These are phyloP conservation scores for Globisporangium recalcitrans DNA, from an alignment of 352 stramenopile genomes.

Conservation along the genomic window DNA sequence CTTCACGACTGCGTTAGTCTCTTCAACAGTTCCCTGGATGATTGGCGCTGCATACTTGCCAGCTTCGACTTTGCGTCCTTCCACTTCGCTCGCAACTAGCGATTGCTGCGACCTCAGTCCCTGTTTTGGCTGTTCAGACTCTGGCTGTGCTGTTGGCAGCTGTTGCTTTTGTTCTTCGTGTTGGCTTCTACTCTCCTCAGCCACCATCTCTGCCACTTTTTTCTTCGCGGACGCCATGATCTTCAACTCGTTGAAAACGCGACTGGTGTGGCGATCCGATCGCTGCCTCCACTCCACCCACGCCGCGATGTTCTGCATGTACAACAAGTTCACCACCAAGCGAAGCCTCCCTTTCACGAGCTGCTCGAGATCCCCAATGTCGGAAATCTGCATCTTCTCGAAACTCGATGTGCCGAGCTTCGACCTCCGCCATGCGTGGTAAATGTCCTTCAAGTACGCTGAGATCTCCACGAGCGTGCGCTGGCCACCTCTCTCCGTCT, in stretches of 20 bases:
- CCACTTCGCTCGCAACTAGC: neutral
- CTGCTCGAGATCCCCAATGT: constrained; percentile 11
- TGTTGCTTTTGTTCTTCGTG: neutral
- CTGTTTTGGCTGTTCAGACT: neutral
- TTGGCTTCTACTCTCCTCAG: neutral
- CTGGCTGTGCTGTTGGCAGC: neutral
- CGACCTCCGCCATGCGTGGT: constrained; percentile 12
- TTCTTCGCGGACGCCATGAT: neutral
- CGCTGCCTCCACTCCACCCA: constrained; percentile 8
- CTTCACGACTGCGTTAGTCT: neutral
- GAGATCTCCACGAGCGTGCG: constrained; percentile 4
- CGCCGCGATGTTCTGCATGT: constrained; percentile 12
- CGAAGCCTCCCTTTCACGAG: constrained; percentile 12
- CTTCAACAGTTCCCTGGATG: neutral
- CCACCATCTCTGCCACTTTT: neutral
- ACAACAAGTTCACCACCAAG: constrained; percentile 3
- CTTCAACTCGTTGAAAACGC: neutral
- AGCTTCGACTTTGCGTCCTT: no score
- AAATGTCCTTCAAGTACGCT: constrained; percentile 12
- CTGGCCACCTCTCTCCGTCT: neutral
- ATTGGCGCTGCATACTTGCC: neutral
- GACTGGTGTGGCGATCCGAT: neutral
- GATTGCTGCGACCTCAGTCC: no score
- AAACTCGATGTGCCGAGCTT: constrained; percentile 6
- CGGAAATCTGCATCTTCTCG: constrained; percentile 8